phyloP scores from a whole-genome alignment of 1,284 basidiomycete genomes.

The Neonothopanus nambi region DNA sequence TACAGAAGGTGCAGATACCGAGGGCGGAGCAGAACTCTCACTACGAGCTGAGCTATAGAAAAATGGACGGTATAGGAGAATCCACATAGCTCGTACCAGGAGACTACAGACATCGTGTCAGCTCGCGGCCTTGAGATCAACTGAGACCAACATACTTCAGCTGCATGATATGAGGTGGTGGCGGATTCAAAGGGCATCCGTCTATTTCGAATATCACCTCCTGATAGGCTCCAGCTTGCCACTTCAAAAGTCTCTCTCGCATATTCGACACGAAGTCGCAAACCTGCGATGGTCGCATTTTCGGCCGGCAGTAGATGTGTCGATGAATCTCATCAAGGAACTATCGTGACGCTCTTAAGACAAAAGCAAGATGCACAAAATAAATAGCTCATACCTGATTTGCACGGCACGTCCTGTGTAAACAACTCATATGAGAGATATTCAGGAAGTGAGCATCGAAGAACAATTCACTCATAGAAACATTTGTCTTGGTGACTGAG shows the following conservation, averaged over 20 bases:
- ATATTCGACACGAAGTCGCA: conserved; percentile 15
- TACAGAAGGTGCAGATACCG: conserved; percentile 4
- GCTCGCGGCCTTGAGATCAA: too few relatives aligned
- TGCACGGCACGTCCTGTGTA: conserved; percentile 11
- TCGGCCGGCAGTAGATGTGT: conserved; percentile 12
- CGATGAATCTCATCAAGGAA: conserved; percentile 17
- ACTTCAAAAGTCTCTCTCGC: conserved; percentile 12
- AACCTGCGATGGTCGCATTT: conserved; percentile 9
- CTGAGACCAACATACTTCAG: conserved; percentile 14
- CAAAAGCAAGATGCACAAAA: background rate
- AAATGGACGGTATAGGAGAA: conserved; percentile 19
- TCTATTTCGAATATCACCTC: conserved; percentile 13
- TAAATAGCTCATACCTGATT: conserved; percentile 7
- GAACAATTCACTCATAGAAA: conserved; percentile 16
- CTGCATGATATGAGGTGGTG: conserved; percentile 19
- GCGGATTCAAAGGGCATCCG: background rate
- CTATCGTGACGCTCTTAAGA: background rate
- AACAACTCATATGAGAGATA: background rate
- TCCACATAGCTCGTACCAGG: conserved; percentile 17
- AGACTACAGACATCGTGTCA: conserved; percentile 5
- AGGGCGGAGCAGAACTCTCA: background rate
- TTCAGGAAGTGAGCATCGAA: background rate
- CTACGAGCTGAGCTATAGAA: conserved; percentile 12
- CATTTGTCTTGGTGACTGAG: conserved; percentile 14
- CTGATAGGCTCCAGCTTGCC: conserved; percentile 11